These are phyloP conservation scores for Lachnellula occidentalis DNA, from an alignment of 2,329 filamentous ascomycete species.

Conservation along the genomic window DNA sequence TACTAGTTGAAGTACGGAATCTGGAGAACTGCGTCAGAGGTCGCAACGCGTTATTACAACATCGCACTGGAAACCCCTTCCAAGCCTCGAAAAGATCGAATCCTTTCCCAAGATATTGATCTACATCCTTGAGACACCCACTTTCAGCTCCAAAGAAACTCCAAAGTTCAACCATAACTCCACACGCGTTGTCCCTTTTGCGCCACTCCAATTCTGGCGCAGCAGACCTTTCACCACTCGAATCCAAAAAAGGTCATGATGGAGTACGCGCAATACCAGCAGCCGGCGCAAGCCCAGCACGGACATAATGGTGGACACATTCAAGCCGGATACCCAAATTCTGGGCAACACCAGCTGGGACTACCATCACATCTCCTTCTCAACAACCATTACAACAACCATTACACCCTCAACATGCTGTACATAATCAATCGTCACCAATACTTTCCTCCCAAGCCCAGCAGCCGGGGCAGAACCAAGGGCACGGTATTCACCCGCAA, in stretches of 20 bases:
- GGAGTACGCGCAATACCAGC: slow-evolving; percentile 72
- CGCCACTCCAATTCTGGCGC: slow-evolving; percentile 6
- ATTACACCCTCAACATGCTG: slow-evolving; percentile 54
- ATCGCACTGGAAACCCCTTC: slow-evolving; percentile 2
- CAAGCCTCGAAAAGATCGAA: slow-evolving; percentile 4
- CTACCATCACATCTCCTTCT: slow-evolving; percentile 64
- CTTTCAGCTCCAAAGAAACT: background rate
- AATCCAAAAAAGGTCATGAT: slow-evolving; percentile 41
- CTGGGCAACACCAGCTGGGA: slow-evolving; percentile 45
- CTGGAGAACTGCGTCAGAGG: slow-evolving; percentile 23
- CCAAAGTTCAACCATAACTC: slow-evolving; percentile 1
- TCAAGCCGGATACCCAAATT: slow-evolving; percentile 56
- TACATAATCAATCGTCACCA: slow-evolving; percentile 66
- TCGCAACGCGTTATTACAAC: slow-evolving; percentile 20
- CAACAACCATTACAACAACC: slow-evolving; percentile 64
- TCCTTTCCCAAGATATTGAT: slow-evolving; percentile 6
- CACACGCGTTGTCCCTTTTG: slow-evolving; percentile 12
- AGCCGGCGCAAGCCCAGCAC: slow-evolving; percentile 53
- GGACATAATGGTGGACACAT: slow-evolving; percentile 54
- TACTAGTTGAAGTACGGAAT: slow-evolving; percentile 24
- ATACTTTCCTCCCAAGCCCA: slow-evolving; percentile 76
- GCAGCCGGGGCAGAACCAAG: slow-evolving; percentile 57
- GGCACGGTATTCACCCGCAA: slow-evolving; percentile 56
- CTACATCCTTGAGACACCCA: slow-evolving; percentile 2
- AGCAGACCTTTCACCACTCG: slow-evolving; percentile 21